These are phyloP conservation scores for Petunia secreta DNA, from an alignment of 257 asterid species.

Conservation along the genomic window DNA sequence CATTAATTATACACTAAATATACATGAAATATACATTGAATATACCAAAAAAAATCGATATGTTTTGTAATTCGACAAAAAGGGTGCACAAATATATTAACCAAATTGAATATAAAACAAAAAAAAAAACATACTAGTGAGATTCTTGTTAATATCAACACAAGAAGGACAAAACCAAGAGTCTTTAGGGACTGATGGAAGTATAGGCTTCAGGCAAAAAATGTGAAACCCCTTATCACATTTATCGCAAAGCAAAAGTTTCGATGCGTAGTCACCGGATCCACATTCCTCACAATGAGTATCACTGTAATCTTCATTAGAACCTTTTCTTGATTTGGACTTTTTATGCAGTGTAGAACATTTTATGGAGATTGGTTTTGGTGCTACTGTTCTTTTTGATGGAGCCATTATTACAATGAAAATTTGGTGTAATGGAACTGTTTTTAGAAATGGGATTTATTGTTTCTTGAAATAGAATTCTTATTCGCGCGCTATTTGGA, in stretches of 20 bases:
- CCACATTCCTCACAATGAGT: slow-evolving; percentile 71
- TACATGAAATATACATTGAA: too few species aligned
- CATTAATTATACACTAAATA: too few species aligned
- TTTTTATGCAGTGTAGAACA: slow-evolving; percentile 29
- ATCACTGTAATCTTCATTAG: slow-evolving; percentile 42
- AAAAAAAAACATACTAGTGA: slow-evolving; percentile 43
- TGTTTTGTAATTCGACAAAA: too few species aligned
- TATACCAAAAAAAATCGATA: too few species aligned
- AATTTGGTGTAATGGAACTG: too few species aligned
- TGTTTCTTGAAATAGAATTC: too few species aligned
- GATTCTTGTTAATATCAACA: slow-evolving; percentile 28
- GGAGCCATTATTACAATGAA: too few species aligned
- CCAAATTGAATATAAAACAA: neutral
- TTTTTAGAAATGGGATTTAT: too few species aligned
- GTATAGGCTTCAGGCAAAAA: slow-evolving; percentile 74
- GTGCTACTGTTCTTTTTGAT: slow-evolving; percentile 61
- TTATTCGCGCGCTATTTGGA: too few species aligned
- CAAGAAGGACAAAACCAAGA: slow-evolving; percentile 84
- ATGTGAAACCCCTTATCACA: slow-evolving; percentile 82
- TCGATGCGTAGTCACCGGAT: slow-evolving; percentile 61
- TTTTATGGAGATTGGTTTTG: slow-evolving; percentile 36
- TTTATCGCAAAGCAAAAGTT: slow-evolving; percentile 82
- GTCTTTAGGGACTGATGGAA: slow-evolving; percentile 73
- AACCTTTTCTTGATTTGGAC: slow-evolving; percentile 32
- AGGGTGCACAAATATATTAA: too few species aligned